Base-by-base conservation (phyloP, 257 asterid genomes). In the Solanum megistacrolobum region DNA sequence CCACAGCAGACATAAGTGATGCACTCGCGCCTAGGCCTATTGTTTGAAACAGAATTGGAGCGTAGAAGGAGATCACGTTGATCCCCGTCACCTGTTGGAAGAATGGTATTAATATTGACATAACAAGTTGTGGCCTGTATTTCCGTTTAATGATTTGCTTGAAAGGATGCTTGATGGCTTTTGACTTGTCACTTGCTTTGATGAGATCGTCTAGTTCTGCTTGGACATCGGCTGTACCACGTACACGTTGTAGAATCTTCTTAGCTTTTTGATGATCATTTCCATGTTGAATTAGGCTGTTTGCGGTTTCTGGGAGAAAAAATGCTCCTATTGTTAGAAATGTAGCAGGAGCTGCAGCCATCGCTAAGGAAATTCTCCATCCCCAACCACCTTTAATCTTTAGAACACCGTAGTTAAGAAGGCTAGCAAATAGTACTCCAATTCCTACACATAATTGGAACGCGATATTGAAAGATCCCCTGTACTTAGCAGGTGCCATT, bases 311-410 rank as follows among this genome's bases (percentile, higher is more conserved):
- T 0, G 95, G 95, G 35, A 94, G 94, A 43, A 92, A 90, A 55
- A 92, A 74, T 18, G 91, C 86, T 55, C 94, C 94, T 2, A 84
- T 2, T 20, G 91, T 89, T 12, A 92, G 84, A 78, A 92, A 41
- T 29, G 86, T 35, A 46, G 92, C 94, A 8, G 93, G 94, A 2
- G 46, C 87, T 8, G 90, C 91, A 27, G 91, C 94, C 88, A 88
- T 85, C 11, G 89, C 93, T 12, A 94, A 20, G 16, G 95, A 92
- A 27, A 94, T 38, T 72, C 98, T 87, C 96, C 98, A 94, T 14
- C 98, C 98, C 96, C 96, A 93, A 1, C 96, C 98, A 20, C 87
- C 92, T 83, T 52, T 86, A 68, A 94, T 90, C 87, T 92, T 94
- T 76, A 60, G 43, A 7, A 91, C 41, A 41, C 89, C 92, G 16